Evolutionary conservation across 2,329 filamentous ascomycete species (phyloP).

Genomic region (Helminthosporium solani): DNA sequence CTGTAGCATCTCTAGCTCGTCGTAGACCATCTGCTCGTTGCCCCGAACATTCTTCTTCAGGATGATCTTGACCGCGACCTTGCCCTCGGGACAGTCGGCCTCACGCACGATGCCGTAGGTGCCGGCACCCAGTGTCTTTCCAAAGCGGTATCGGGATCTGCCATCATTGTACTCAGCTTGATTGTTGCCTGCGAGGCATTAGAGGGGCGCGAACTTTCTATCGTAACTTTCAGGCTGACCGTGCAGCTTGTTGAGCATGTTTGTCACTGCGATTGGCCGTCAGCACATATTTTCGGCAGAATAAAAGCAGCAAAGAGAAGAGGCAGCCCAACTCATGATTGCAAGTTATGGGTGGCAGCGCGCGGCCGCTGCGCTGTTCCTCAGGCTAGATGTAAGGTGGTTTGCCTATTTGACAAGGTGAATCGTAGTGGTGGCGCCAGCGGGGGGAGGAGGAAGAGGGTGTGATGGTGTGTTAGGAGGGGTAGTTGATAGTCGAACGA

Average conservation of each 20-base stretch:
- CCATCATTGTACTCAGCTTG: conserved; percentile 32
- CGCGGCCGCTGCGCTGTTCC: conserved; percentile 28
- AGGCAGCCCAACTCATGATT: conserved; percentile 39
- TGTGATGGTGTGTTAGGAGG: conserved; percentile 20
- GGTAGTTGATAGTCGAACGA: conserved; percentile 24
- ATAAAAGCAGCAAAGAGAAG: conserved; percentile 5
- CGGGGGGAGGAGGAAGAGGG: too few species aligned
- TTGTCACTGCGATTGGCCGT: conserved; percentile 61
- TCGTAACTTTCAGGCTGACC: conserved; percentile 98
- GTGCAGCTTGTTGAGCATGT: conserved; percentile 93
- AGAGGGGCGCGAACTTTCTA: conserved; percentile 71
- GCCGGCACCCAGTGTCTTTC: conserved; percentile 88
- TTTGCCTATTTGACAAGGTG: conserved; percentile 32
- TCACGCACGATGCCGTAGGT: conserved; percentile 98
- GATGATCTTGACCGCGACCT: conserved; percentile 98
- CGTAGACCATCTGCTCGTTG: conserved; percentile 98
- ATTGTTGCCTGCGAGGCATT: conserved; percentile 18
- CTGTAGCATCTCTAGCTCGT: conserved; percentile 93
- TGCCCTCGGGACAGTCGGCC: conserved; percentile 78
- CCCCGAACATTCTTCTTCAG: conserved; percentile 98
- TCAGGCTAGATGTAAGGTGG: conserved; percentile 32
- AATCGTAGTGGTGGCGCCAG: conserved; percentile 18
- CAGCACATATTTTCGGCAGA: conserved; percentile 16
- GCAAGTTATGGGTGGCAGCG: conserved; percentile 26
- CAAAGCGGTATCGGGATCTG: conserved; percentile 87